These are phyloP conservation scores for Taphrina sp. DNA, from an alignment of 1,139 yeast species.

Conservation along the genomic window DNA sequence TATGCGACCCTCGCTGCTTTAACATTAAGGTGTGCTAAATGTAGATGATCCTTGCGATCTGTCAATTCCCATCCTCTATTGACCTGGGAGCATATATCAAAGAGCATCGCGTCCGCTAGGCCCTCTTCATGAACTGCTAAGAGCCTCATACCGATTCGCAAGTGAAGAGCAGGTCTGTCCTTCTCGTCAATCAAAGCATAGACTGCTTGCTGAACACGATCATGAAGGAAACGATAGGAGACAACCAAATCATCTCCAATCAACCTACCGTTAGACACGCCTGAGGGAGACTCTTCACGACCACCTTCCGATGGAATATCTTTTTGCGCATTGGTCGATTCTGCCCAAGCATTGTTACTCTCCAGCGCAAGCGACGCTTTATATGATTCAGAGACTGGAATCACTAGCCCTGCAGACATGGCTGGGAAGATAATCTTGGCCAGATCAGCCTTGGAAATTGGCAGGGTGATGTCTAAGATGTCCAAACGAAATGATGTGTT, in stretches of 20 bases:
- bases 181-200: constrained; percentile 14
- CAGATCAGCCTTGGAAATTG: constrained; percentile 4
- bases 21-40: constrained; percentile 17
- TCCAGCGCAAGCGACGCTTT: constrained; percentile 20
- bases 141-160: constrained; percentile 11
- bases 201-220: constrained; percentile 31
- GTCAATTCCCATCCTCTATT: constrained; percentile 7
- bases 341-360: background rate
- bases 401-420: constrained; percentile 21
- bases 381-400: constrained; percentile 15
- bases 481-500: constrained; percentile 24
- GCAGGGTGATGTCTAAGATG: constrained; percentile 1
- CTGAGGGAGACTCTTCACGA: background rate
- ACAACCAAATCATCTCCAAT: constrained; percentile 17
- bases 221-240: constrained; percentile 30
- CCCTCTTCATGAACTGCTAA: constrained; percentile 1
- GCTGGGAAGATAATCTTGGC: constrained; percentile 22
- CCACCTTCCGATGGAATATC: background rate
- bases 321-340: background rate
- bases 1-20: constrained; percentile 25
- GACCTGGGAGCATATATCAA: constrained; percentile 29
- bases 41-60: background rate
- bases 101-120: constrained; percentile 8
- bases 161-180: constrained; percentile 13
- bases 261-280: background rate